These are phyloP conservation scores for Cercospora sesami DNA, from an alignment of 2,329 filamentous ascomycete genomes.

Conservation along the genomic window DNA sequence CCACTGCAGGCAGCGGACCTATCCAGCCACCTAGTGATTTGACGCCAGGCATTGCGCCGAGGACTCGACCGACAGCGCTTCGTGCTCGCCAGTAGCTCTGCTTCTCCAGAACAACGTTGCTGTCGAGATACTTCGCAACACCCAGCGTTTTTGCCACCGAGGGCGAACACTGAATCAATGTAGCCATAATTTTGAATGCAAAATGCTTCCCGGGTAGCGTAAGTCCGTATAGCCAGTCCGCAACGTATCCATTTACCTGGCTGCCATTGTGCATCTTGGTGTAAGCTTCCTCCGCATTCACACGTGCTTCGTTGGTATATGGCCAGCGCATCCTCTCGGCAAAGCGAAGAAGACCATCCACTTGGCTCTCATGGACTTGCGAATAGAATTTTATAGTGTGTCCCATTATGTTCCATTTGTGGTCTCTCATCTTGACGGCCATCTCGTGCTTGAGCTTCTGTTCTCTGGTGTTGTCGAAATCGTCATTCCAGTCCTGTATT, in stretches of 20 bases:
- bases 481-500: background rate
- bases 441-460: background rate
- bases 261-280: background rate
- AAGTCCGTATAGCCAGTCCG: slow-evolving; percentile 4
- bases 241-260: background rate
- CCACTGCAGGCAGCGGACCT: background rate
- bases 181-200: slow-evolving; percentile 7
- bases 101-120: background rate
- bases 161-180: slow-evolving; percentile 5
- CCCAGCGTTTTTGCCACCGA: background rate
- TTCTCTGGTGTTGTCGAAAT: slow-evolving; percentile 1
- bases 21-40: background rate
- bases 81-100: slow-evolving; percentile 4
- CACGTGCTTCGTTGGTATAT: background rate
- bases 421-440: background rate
- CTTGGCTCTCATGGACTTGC: slow-evolving; percentile 5
- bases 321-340: slow-evolving; percentile 3
- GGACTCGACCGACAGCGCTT: background rate
- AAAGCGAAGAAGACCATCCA: background rate
- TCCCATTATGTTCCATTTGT: background rate
- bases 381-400: background rate
- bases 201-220: background rate
- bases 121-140: background rate
- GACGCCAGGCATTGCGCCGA: background rate
- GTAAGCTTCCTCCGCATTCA: background rate